A percentile compares a stretch with the other conserved stretches of the same genome.
phyloP scores from a whole-genome alignment of 148 eudicot genomes.

The Chenopodium album region DNA sequence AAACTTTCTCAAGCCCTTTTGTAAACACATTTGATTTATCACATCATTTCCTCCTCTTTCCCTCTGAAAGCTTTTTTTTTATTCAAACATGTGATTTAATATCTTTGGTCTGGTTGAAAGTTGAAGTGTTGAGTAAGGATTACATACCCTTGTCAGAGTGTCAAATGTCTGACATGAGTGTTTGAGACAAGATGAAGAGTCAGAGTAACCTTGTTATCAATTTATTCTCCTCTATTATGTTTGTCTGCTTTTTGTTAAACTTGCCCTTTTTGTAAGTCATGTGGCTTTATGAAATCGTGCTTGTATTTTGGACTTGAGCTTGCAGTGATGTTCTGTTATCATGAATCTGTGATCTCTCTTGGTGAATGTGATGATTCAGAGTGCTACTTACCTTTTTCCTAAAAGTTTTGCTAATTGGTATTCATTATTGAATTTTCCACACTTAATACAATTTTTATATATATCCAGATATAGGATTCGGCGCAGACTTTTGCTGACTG shows the following conservation, averaged over 20 bases:
- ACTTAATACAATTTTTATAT: slow-evolving; percentile 12
- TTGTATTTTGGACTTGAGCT: not conserved
- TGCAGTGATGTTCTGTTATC: not conserved
- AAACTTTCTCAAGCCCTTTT: not conserved
- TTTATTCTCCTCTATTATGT: not conserved
- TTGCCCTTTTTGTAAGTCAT: not conserved
- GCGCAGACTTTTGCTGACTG: slow-evolving; percentile 85
- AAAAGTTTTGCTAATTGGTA: not conserved
- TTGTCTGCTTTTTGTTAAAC: not conserved
- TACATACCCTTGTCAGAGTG: not conserved
- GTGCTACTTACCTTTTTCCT: not conserved
- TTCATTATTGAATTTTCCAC: not conserved
- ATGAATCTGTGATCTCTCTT: not conserved
- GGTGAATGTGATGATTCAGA: not conserved
- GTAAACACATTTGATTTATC: no score
- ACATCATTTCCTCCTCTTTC: no score
- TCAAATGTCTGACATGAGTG: not conserved
- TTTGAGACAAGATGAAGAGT: not conserved
- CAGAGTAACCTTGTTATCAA: not conserved
- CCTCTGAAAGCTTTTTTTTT: no score
- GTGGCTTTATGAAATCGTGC: not conserved
- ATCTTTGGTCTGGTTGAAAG: not conserved
- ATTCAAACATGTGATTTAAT: no score
- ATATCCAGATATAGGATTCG: slow-evolving; percentile 64
- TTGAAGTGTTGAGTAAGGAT: not conserved